These are phyloP conservation scores for Kwoniella newhampshirensis DNA, from an alignment of 768 basidiomycete genomes.

Conservation along the genomic window DNA sequence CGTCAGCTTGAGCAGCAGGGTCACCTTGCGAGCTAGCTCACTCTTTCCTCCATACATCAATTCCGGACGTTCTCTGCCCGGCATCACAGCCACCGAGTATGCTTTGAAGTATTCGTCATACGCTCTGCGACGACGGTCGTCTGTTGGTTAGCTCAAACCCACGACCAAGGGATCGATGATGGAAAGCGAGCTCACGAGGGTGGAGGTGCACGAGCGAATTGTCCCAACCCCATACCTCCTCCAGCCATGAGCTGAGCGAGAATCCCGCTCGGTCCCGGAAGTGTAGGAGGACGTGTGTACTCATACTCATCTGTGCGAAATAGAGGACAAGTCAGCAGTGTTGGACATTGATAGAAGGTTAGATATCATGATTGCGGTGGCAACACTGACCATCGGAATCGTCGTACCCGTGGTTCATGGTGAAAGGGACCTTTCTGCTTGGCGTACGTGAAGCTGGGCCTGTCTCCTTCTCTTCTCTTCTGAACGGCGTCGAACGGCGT, in stretches of 20 bases:
- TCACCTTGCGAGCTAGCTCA: conserved; percentile 51
- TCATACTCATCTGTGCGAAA: conserved; percentile 24
- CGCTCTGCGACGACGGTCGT: conserved; percentile 54
- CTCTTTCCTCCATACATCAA: conserved; percentile 97
- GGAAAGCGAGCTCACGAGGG: conserved; percentile 13
- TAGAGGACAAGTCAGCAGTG: conserved; percentile 4
- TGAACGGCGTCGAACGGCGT: too few species aligned
- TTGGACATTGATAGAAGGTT: too few species aligned
- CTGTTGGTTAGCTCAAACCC: neutral
- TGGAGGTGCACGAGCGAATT: conserved; percentile 17
- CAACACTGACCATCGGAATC: conserved; percentile 47
- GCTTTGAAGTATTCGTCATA: conserved; percentile 94
- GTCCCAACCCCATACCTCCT: conserved; percentile 32
- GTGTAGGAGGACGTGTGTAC: conserved; percentile 18
- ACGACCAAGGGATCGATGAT: neutral
- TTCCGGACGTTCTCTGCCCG: conserved; percentile 80
- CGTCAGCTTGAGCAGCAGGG: conserved; percentile 9
- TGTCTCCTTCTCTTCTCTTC: too few species aligned
- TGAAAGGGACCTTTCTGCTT: neutral
- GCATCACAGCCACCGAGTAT: conserved; percentile 92
- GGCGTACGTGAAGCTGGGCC: too few species aligned
- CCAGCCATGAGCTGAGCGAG: conserved; percentile 48
- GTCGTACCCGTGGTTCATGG: conserved; percentile 51
- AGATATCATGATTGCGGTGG: neutral
- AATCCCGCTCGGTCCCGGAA: conserved; percentile 36